These are phyloP conservation scores for Teratosphaeria zuluensis DNA, from an alignment of 2,329 filamentous ascomycete species.

Conservation along the genomic window DNA sequence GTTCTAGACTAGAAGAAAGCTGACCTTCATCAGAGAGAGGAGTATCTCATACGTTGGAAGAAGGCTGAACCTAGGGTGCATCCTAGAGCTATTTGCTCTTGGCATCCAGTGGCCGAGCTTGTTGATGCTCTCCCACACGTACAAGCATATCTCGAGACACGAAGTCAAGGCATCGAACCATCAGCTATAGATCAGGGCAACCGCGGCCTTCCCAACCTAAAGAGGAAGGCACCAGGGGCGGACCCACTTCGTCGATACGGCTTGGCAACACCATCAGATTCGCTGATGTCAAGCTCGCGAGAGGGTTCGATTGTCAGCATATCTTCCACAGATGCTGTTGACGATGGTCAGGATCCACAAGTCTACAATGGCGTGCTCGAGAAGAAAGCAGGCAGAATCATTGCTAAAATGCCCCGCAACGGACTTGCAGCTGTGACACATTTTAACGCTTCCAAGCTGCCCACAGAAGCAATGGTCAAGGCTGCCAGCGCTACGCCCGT, in stretches of 20 bases:
- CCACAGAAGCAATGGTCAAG: constrained; percentile 27
- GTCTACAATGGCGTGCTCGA: constrained; percentile 35
- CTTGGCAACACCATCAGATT: not conserved
- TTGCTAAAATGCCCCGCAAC: constrained; percentile 22
- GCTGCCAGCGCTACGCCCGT: constrained; percentile 22
- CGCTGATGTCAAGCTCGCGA: not conserved
- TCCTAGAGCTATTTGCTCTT: constrained; percentile 27
- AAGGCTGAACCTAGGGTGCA: constrained; percentile 7
- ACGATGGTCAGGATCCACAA: constrained; percentile 1
- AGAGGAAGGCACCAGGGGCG: constrained; percentile 5
- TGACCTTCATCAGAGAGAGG: constrained; percentile 22
- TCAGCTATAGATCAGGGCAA: not conserved
- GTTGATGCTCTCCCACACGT: constrained; percentile 29
- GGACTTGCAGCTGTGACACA: constrained; percentile 10
- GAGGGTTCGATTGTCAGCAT: constrained; percentile 4
- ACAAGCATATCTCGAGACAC: constrained; percentile 32
- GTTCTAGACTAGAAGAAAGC: not conserved
- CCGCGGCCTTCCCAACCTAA: not conserved
- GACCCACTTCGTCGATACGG: constrained; percentile 3
- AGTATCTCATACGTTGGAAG: constrained; percentile 37
- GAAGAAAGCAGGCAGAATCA: constrained; percentile 27
- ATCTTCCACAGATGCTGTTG: not conserved
- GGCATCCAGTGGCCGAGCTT: constrained; percentile 35
- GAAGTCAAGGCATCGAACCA: not conserved
- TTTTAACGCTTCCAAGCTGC: constrained; percentile 26